Evolutionary conservation across 139 green algal species (phyloP), one percentile per base, ranked within the genome.

Genomic region (Volvox africanus): DNA sequence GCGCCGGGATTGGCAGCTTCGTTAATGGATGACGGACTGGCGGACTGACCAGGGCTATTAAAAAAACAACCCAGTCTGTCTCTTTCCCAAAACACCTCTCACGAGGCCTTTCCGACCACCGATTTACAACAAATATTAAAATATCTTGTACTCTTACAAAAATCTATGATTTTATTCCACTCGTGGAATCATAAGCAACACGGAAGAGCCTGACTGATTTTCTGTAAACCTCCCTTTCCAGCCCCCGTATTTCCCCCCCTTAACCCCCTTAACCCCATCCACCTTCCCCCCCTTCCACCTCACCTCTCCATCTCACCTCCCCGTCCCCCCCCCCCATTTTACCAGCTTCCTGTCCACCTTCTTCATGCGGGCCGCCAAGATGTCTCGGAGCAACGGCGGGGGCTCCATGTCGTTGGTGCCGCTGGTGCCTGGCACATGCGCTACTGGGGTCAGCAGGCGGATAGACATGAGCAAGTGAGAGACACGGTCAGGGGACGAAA

Each of bases 351-450:
- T 89, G 68, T 89, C 95, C 61, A 96, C 94, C 26, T 93, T 99
- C 61, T 95, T 99, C 82, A 95, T 99, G 95, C 93, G 97, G 1
- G 89, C 95, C 6, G 97, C 97, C 71, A 98, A 98, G 93, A 92
- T 98, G 92, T 93, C 94, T 84, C 80, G 89, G 50, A 75, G 92
- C 28, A 91, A 96, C 44, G 95, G 94, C 6, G 97, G 97, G 62
- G 97, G 97, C 90, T 95, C 88, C 55, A 93, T 99, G 91, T 96
- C 95, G 16, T 87, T 97, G 89, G 67, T 99, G 88, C 91, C 95
- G 65, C 94, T 98, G 71, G 94, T 98, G 73, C 95, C 96, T 0
- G 97, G 97, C 2, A 84, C 90, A 55, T 95, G 95, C 11, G 96
- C 97, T 32, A 95, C 83, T 0, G 96, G 96, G 44, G 28, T 89